phyloP scores from a whole-genome alignment of 129 eudicot species.

The Heracleum sosnowskyi region DNA sequence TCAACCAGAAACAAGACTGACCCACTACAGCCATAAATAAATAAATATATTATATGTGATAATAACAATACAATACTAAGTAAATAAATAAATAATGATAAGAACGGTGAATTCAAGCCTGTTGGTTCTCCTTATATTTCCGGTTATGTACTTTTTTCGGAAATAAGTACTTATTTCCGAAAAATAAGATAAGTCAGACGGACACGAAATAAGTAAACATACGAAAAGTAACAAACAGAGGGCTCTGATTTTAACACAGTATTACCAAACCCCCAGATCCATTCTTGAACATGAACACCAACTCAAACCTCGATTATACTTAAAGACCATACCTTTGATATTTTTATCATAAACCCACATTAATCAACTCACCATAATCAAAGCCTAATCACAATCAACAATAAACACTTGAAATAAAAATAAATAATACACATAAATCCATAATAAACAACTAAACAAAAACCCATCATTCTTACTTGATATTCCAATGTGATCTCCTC shows the following conservation, averaged over 20 bases:
- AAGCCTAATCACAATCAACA: slow-evolving; percentile 12
- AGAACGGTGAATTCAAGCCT: neutral
- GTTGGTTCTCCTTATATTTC: too few relatives aligned
- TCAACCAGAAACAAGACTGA: neutral
- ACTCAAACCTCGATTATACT: slow-evolving; percentile 5
- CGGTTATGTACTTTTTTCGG: too few relatives aligned
- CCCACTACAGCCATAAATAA: neutral
- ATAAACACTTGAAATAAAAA: neutral
- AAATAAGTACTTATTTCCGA: too few relatives aligned
- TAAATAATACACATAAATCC: too few relatives aligned
- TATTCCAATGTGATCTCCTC: slow-evolving; percentile 46
- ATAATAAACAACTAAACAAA: too few relatives aligned
- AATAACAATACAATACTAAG: neutral
- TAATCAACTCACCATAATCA: slow-evolving; percentile 23
- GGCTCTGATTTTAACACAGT: neutral
- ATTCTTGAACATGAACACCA: slow-evolving; percentile 14
- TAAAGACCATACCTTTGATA: slow-evolving; percentile 18
- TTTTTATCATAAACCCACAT: slow-evolving; percentile 14
- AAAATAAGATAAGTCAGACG: too few relatives aligned
- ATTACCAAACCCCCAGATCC: slow-evolving; percentile 25
- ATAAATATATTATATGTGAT: neutral
- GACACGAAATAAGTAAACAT: neutral
- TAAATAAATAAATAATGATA: neutral
- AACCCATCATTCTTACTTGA: slow-evolving; percentile 6
- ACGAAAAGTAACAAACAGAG: neutral